Evolutionary conservation across 2,329 filamentous ascomycete species (phyloP).

Genomic region (Hymenoscyphus occultus): DNA sequence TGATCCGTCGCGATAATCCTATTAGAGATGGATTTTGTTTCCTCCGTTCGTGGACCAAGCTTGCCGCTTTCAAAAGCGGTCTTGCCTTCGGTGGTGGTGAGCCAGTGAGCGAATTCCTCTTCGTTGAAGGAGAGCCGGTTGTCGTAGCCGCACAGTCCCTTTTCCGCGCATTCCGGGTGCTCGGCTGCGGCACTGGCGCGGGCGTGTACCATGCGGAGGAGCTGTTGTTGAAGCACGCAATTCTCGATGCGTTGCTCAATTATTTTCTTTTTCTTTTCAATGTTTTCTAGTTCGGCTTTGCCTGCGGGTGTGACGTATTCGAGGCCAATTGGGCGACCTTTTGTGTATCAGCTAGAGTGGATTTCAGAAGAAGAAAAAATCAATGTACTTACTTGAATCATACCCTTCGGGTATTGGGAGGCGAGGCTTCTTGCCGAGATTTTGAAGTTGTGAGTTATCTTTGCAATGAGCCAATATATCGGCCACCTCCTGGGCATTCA

Average conservation of each 20-base stretch:
- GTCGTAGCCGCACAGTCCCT: constrained; percentile 34
- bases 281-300: constrained; percentile 22
- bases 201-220: constrained; percentile 30
- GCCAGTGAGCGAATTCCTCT: constrained; percentile 30
- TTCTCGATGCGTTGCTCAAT: constrained; percentile 24
- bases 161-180: constrained; percentile 24
- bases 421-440: constrained; percentile 32
- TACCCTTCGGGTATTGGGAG: constrained; percentile 27
- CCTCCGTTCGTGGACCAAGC: constrained; percentile 32
- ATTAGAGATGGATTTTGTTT: constrained; percentile 24
- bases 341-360: constrained; percentile 5
- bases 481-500: constrained; percentile 28
- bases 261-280: constrained; percentile 21
- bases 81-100: constrained; percentile 28
- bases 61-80: constrained; percentile 25
- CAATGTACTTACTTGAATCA: constrained; percentile 29
- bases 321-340: constrained; percentile 29
- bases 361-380: neutral
- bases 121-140: constrained; percentile 34
- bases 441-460: constrained; percentile 24
- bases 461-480: constrained; percentile 24
- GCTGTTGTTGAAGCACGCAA: constrained; percentile 24
- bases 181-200: constrained; percentile 25
- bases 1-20: constrained; percentile 25
- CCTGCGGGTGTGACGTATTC: constrained; percentile 32